A percentile compares a stretch with the other conserved stretches of the same genome.
Conservation (phyloP, 1,139 yeast species). For the Trichomonascaceae sp. region DNA sequence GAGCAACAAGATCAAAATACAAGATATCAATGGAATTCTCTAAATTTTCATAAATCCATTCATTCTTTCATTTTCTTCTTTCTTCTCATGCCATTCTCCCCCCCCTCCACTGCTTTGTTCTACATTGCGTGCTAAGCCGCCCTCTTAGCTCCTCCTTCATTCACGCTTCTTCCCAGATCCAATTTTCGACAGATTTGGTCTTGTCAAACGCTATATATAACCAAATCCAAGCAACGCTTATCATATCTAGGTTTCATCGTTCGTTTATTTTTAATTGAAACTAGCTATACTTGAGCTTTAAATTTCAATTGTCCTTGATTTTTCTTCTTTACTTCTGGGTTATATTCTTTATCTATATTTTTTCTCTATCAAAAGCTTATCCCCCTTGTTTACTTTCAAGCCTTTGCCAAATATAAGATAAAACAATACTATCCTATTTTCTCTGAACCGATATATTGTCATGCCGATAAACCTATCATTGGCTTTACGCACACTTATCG, state of each 20-base stretch:
- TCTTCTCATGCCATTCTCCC: neutral
- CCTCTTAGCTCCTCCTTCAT: neutral
- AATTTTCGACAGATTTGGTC: neutral
- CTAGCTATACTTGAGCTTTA: neutral
- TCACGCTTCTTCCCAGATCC: neutral
- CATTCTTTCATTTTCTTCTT: neutral
- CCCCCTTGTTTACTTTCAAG: neutral
- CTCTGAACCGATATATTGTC: neutral
- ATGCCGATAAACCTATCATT: constrained; percentile 10
- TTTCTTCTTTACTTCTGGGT: no score
- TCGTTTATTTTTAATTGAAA: neutral
- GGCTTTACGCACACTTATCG: constrained; percentile 8
- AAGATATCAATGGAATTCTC: no score
- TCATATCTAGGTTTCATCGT: neutral
- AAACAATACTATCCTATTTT: neutral
- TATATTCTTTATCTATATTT: no score
- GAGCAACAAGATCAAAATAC: no score
- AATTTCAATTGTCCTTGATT: no score
- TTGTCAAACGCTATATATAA: neutral
- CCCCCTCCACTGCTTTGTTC: neutral
- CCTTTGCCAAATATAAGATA: neutral
- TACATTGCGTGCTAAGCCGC: neutral
- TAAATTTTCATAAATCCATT: no score
- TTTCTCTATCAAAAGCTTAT: neutral
- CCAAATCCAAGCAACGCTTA: neutral